Percentiles rank a stretch among this genome's conserved stretches.
Conservation (phyloP, 495 filamentous ascomycete genomes). For the Lasiosphaeria hispida region DNA sequence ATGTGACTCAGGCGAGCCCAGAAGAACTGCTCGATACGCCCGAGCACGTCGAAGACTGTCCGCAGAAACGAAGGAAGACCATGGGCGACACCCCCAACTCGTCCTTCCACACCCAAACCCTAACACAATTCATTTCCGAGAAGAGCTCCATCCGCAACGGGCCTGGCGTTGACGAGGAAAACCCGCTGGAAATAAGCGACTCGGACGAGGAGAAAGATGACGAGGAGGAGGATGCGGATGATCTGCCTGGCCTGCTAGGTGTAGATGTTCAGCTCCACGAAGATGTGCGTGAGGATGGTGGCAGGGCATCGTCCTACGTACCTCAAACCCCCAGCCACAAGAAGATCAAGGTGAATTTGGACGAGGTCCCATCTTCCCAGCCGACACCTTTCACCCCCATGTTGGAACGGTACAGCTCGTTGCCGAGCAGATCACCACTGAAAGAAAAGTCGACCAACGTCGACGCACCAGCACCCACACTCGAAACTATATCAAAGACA, state of each 20-base stretch:
- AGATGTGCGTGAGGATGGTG: slow-evolving; percentile 1
- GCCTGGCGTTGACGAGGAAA: slow-evolving; percentile 17
- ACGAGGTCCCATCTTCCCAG: slow-evolving; percentile 42
- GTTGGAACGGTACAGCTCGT: slow-evolving; percentile 27
- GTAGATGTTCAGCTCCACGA: neutral
- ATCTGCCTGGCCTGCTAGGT: neutral
- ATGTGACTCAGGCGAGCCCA: slow-evolving; percentile 24
- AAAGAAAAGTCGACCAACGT: slow-evolving; percentile 38
- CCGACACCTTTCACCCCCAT: slow-evolving; percentile 37
- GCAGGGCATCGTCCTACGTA: slow-evolving; percentile 5
- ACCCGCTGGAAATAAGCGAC: slow-evolving; percentile 33
- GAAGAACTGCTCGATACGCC: neutral
- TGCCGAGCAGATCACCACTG: slow-evolving; percentile 34
- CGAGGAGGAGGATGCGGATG: slow-evolving; percentile 10
- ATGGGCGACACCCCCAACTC: slow-evolving; percentile 36
- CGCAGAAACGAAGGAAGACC: slow-evolving; percentile 38
- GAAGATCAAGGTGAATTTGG: slow-evolving; percentile 31
- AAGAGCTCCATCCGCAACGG: slow-evolving; percentile 13
- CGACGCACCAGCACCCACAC: slow-evolving; percentile 24
- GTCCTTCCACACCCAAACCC: slow-evolving; percentile 44
- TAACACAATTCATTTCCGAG: slow-evolving; percentile 41
- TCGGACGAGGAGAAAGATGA: slow-evolving; percentile 36
- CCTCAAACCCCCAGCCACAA: slow-evolving; percentile 36
- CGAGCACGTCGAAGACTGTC: slow-evolving; percentile 17
- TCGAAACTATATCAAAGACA: slow-evolving; percentile 26